Evolutionary conservation across 768 basidiomycete species (phyloP).

Genomic region (Lactifluus piperatus): DNA sequence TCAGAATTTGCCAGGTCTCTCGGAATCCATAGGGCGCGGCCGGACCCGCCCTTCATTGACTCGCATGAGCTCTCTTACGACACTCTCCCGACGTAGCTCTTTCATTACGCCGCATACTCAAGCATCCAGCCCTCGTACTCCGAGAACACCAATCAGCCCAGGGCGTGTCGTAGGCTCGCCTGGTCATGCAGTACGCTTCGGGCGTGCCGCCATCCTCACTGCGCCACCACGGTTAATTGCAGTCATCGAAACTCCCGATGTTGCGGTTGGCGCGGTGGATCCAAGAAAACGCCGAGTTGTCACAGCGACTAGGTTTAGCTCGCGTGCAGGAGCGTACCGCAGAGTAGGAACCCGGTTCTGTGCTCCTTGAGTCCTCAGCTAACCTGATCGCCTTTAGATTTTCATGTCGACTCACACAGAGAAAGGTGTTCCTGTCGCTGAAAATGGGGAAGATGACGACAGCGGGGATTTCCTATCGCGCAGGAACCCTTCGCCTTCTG

Average conservation of each 20-base stretch:
- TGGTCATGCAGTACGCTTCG: conserved; percentile 42
- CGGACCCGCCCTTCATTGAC: conserved; percentile 45
- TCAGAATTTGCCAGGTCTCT: conserved; percentile 21
- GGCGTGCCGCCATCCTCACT: conserved; percentile 67
- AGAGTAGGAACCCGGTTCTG: conserved; percentile 42
- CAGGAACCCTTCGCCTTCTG: conserved; percentile 28
- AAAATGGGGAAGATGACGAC: conserved; percentile 22
- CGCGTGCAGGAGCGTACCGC: conserved; percentile 71
- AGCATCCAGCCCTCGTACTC: conserved; percentile 34
- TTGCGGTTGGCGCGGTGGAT: conserved; percentile 85
- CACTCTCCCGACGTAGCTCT: conserved; percentile 34
- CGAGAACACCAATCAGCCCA: conserved; percentile 39
- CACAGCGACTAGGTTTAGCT: conserved; percentile 83
- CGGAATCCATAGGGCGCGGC: conserved; percentile 24
- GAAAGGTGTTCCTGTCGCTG: conserved; percentile 30
- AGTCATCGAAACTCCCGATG: conserved; percentile 79
- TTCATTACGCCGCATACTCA: conserved; percentile 21
- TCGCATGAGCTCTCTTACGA: conserved; percentile 42
- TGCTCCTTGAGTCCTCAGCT: background rate
- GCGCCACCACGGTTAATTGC: conserved; percentile 80
- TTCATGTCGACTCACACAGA: conserved; percentile 78
- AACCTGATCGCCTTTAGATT: conserved; percentile 38
- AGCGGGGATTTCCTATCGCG: conserved; percentile 17
- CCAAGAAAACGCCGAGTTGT: conserved; percentile 75
- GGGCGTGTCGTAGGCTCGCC: conserved; percentile 11